Conservation (phyloP, 371 early-diverging fungal genomes). For the Mucor irregularis region DNA sequence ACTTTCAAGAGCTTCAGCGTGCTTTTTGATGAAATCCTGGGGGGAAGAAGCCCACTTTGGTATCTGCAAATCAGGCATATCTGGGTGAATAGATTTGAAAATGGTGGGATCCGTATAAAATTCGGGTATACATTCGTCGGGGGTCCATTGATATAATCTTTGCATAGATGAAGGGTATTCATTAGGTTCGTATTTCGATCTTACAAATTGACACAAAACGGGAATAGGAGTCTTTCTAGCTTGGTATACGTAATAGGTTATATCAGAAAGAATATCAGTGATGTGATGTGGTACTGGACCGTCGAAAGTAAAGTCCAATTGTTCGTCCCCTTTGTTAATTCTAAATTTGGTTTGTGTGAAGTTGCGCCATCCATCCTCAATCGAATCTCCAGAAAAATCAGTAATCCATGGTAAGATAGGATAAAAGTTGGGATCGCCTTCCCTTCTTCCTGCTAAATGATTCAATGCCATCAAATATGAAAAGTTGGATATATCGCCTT, state of each 20-base stretch:
- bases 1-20: constrained; percentile 75
- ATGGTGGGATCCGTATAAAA: constrained; percentile 67
- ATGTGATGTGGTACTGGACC: constrained; percentile 74
- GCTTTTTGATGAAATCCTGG: constrained; percentile 68
- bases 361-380: constrained; percentile 65
- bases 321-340: constrained; percentile 76
- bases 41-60: constrained; percentile 70
- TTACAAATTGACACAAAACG: constrained; percentile 70
- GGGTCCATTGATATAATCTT: constrained; percentile 69
- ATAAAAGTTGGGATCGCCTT: constrained; percentile 71
- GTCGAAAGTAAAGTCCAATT: constrained; percentile 69
- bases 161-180: constrained; percentile 70
- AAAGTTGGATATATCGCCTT: constrained; percentile 78
- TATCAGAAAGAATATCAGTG: constrained; percentile 70
- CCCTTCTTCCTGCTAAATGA: constrained; percentile 69
- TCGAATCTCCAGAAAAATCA: constrained; percentile 59
- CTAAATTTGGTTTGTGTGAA: constrained; percentile 69
- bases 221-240: constrained; percentile 68
- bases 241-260: constrained; percentile 70
- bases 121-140: constrained; percentile 79
- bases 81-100: constrained; percentile 65
- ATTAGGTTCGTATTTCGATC: constrained; percentile 71
- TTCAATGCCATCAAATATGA: constrained; percentile 85
- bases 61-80: constrained; percentile 70
- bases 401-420: constrained; percentile 77